Conservation (phyloP, 306 rosid genomes). For the Aeschynomene evenia region DNA sequence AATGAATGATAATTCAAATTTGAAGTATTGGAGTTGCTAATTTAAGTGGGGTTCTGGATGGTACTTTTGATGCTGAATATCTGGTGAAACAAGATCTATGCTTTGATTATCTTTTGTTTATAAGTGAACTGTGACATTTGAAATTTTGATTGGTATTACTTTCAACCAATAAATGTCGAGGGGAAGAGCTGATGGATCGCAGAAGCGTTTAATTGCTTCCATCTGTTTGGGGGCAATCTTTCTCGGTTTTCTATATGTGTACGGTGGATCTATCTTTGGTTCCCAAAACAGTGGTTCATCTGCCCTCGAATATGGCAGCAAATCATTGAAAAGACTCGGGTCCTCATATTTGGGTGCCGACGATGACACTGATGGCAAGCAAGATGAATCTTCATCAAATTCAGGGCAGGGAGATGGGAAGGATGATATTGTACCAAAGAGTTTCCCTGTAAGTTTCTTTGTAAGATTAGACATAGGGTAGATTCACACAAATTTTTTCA, state of each 20-base stretch:
- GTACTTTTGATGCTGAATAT: conserved; percentile 27
- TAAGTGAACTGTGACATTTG: conserved; percentile 23
- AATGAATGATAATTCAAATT: conserved; percentile 18
- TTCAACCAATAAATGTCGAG: conserved; percentile 58
- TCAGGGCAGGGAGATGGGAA: conserved; percentile 56
- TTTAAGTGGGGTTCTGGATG: background rate
- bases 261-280: conserved; percentile 84
- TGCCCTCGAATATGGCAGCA: conserved; percentile 79
- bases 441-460: conserved; percentile 72
- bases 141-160: conserved; percentile 33
- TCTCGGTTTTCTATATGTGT: conserved; percentile 78
- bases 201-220: conserved; percentile 67
- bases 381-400: conserved; percentile 61
- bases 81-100: conserved; percentile 34
- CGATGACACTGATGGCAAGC: conserved; percentile 66
- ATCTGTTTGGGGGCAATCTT: conserved; percentile 54
- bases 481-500: conserved; percentile 5
- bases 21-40: conserved; percentile 1
- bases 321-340: conserved; percentile 76
- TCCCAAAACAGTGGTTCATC: conserved; percentile 59
- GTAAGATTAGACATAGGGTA: conserved; percentile 7
- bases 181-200: conserved; percentile 81
- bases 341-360: conserved; percentile 74
- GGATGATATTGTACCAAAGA: conserved; percentile 54
- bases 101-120: conserved; percentile 23